phyloP scores from a whole-genome alignment of 805 yeast species.

The Yarrowia sp. region DNA sequence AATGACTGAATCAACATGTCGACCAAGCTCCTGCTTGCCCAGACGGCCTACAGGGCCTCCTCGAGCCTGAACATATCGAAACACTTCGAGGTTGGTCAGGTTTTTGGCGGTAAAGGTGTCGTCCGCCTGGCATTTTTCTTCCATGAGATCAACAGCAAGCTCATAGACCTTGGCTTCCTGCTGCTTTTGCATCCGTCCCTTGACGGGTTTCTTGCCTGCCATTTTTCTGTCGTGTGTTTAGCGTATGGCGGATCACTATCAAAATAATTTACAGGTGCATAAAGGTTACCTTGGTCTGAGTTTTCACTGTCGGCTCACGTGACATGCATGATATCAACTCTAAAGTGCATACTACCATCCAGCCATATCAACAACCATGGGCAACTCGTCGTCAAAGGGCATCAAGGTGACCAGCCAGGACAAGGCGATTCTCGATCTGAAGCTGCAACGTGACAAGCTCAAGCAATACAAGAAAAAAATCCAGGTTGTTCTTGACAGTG shows the following conservation, averaged over 20 bases:
- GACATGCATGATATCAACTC: conserved; percentile 3
- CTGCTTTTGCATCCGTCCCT: conserved; percentile 5
- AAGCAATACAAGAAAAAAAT: conserved; percentile 68
- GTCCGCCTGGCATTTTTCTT: conserved; percentile 9
- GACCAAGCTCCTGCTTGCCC: conserved; percentile 18
- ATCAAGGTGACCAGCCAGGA: conserved; percentile 76
- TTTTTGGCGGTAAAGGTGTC: conserved; percentile 7
- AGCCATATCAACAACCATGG: conserved; percentile 38
- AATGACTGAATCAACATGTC: conserved; percentile 15
- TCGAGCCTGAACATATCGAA: conserved; percentile 14
- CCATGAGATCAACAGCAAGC: conserved; percentile 7
- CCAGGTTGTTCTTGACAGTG: conserved; percentile 55
- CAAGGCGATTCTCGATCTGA: conserved; percentile 78
- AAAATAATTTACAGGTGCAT: conserved; percentile 22
- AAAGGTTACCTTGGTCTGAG: background rate
- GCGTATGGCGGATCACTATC: background rate
- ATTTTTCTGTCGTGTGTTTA: background rate
- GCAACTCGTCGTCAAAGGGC: conserved; percentile 33
- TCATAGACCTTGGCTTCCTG: conserved; percentile 21
- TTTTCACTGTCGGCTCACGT: conserved; percentile 6
- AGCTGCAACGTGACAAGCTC: conserved; percentile 82
- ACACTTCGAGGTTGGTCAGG: conserved; percentile 21
- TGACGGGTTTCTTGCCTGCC: conserved; percentile 20
- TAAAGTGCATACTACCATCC: background rate
- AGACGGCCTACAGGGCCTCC: conserved; percentile 24